These are phyloP conservation scores for Fusarium praegraminearum DNA, from an alignment of 2,329 filamentous ascomycete species.

Conservation along the genomic window DNA sequence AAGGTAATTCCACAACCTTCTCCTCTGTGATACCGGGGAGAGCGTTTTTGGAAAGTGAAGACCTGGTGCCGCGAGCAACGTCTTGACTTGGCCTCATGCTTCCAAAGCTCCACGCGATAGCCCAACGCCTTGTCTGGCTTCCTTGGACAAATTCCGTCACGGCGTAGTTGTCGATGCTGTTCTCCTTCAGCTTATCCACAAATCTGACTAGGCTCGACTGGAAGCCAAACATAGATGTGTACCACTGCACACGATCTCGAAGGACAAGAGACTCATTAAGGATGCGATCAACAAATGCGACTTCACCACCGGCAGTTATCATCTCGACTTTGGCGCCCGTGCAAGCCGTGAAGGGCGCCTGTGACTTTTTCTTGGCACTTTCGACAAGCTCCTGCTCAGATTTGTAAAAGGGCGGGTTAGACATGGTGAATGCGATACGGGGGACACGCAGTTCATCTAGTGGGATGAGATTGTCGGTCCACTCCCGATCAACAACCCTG, in stretches of 20 bases:
- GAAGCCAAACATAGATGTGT: conserved; percentile 91
- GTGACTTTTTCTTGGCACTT: conserved; percentile 74
- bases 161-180: conserved; percentile 80
- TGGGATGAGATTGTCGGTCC: conserved; percentile 70
- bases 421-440: conserved; percentile 85
- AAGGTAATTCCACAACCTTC: conserved; percentile 61
- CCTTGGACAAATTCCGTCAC: conserved; percentile 84
- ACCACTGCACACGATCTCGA: conserved; percentile 79
- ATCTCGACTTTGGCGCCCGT: conserved; percentile 87
- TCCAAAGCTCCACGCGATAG: conserved; percentile 86
- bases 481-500: conserved; percentile 67
- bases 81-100: conserved; percentile 70
- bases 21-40: conserved; percentile 59
- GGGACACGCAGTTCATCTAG: conserved; percentile 64
- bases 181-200: conserved; percentile 68
- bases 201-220: conserved; percentile 73
- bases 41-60: conserved; percentile 55
- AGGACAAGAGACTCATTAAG: conserved; percentile 75
- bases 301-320: conserved; percentile 83
- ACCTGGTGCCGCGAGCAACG: conserved; percentile 59
- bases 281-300: conserved; percentile 78
- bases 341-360: conserved; percentile 76
- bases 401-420: conserved; percentile 95
- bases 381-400: conserved; percentile 75
- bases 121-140: conserved; percentile 85